Evolutionary conservation across 495 filamentous ascomycete species (phyloP), one percentile per base, ranked within the genome.

Genomic region (Penicillium maclennaniae): DNA sequence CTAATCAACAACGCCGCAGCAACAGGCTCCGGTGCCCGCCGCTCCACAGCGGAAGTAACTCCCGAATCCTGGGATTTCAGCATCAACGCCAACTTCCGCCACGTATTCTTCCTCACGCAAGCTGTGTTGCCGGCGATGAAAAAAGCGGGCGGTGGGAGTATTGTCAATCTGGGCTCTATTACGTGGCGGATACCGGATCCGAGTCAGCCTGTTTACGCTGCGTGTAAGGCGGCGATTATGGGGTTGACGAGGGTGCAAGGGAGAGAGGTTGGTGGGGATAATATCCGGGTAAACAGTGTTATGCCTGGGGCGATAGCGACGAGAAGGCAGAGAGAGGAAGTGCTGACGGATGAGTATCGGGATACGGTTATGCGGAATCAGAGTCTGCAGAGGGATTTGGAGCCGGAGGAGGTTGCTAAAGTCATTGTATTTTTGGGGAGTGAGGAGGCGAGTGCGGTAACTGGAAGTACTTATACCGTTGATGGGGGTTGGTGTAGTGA

Each of bases 371-470:
- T 77, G 51, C 55, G 50, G 12, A 54, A 54, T 42, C 76, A 79
- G 59, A 69, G 68, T 15, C 21, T 79, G 45, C 55, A 77, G 66
- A 59, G 69, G 31, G 64, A 75, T 53, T 49, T 79, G 16, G 43
- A 60, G 59, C 73, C 69, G 54, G 66, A 71, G n/a, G 78, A 82
- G 51, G 69, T 79, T 15, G 78, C 77, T 1, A 63, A 65, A 37
- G 55, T 79, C 51, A 70, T 83, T 56, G 72, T 71, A 5, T 83
- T 79, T 53, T 54, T 83, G 37, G 61, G 79, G 49, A 73, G 78
- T 48, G 78, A 75, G 26, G 78, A 76, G 36, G 71, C 69, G 49
- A 73, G 66, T 37, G 82, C 74, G 47, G 71, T 79, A 20, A 81
- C 79, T 8, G 74, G 74, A 15, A 62, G 61, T 8, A 55, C 65